Conservation (phyloP, 1,284 basidiomycete species). For the Mycosarcoma maydis region DNA sequence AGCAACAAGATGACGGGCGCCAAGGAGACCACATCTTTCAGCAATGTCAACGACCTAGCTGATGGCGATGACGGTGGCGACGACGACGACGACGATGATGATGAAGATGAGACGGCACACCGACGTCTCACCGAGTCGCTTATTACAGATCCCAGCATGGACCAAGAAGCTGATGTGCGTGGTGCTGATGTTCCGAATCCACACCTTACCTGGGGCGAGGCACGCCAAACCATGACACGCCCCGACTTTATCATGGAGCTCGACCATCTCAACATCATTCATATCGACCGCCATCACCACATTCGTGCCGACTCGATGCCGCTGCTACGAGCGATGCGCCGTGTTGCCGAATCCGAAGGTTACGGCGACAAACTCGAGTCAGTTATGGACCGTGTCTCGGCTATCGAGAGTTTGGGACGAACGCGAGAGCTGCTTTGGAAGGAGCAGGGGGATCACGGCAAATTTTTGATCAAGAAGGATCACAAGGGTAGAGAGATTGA, state of each 20-base stretch:
- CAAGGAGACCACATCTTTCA: neutral
- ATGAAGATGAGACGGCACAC: conserved; percentile 12
- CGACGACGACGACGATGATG: conserved; percentile 45
- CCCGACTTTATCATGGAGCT: conserved; percentile 59
- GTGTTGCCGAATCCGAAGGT: conserved; percentile 51
- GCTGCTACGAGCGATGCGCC: conserved; percentile 55
- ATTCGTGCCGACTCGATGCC: conserved; percentile 62
- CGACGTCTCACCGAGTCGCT: conserved; percentile 34
- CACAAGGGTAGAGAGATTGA: conserved; percentile 55
- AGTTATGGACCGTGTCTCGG: conserved; percentile 62
- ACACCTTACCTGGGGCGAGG: conserved; percentile 61
- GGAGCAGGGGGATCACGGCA: conserved; percentile 58
- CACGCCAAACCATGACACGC: conserved; percentile 61
- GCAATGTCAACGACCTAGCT: neutral
- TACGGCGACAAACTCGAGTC: conserved; percentile 56
- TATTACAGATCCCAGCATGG: conserved; percentile 50
- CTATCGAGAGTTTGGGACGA: conserved; percentile 55
- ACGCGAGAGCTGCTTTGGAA: conserved; percentile 61
- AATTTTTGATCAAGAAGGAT: conserved; percentile 58
- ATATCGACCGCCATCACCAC: conserved; percentile 60
- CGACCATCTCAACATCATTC: conserved; percentile 57
- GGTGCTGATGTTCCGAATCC: conserved; percentile 59
- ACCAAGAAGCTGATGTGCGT: conserved; percentile 45
- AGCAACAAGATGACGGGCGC: neutral
- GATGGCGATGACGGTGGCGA: conserved; percentile 30